Conservation (phyloP, 305 asterid species). For the Fraxinus sp. region DNA sequence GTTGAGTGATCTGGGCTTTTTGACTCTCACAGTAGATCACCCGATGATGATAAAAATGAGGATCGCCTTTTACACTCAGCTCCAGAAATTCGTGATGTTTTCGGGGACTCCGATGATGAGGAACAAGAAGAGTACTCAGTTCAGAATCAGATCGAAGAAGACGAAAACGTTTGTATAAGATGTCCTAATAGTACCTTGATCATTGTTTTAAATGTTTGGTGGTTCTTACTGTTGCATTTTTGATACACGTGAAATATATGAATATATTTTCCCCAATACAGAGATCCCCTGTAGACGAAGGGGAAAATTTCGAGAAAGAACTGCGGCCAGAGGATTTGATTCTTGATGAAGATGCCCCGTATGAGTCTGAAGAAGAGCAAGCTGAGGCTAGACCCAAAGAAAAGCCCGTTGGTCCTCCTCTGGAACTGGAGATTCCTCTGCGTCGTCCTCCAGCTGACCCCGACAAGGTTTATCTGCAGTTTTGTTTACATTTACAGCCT, state of each 20-base stretch:
- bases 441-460: slow-evolving; percentile 74
- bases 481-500: slow-evolving; percentile 11
- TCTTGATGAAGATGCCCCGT: slow-evolving; percentile 82
- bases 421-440: slow-evolving; percentile 93
- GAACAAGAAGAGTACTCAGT: slow-evolving; percentile 61
- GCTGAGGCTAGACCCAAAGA: slow-evolving; percentile 67
- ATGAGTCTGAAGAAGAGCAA: slow-evolving; percentile 88
- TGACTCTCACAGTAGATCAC: slow-evolving; percentile 45
- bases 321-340: slow-evolving; percentile 79
- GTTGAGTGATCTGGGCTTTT: slow-evolving; percentile 18
- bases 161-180: slow-evolving; percentile 50
- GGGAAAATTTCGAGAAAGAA: slow-evolving; percentile 58
- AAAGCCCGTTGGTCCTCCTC: slow-evolving; percentile 85
- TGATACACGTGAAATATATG: slow-evolving; percentile 13
- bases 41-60: slow-evolving; percentile 67
- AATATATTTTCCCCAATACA: slow-evolving; percentile 28
- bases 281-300: slow-evolving; percentile 77
- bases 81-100: slow-evolving; percentile 94
- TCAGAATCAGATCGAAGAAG: slow-evolving; percentile 62
- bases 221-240: neutral
- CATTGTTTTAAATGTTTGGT: slow-evolving; percentile 21
- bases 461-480: slow-evolving; percentile 50
- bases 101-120: slow-evolving; percentile 94
- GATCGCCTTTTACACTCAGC: slow-evolving; percentile 61
- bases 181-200: slow-evolving; percentile 15